Evolutionary conservation across 305 asterid genomes (phyloP), one percentile per base, ranked within the genome.

Genomic region (Striga hermonthica): DNA sequence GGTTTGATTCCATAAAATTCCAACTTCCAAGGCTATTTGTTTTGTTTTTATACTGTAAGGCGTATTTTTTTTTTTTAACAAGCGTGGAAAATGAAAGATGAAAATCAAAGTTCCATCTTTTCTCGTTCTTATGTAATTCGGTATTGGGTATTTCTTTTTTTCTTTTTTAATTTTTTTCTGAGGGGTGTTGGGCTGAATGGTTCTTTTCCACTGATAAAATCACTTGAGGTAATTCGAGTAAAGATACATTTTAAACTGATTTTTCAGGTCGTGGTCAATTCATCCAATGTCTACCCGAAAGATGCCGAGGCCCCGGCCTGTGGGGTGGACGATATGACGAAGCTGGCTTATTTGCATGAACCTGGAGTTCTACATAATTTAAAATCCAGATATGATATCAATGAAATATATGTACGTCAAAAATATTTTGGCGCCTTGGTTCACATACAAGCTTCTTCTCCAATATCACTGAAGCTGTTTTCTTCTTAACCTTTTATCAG

Each of bases 251-350:
- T 39, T 39, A 39, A 39, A 39, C 53, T 14, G 11, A 8, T 55
- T 66, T 62, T 74, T 72, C 89, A 89, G 96, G 86, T 89, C 70
- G 86, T 79, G 76, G 91, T 75, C 14, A 83, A 81, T 75, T 76
- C 86, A 60, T 70, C 91, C 13, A 79, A 79, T 73, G 85, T 80
- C 62, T 85, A 86, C 28, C 84, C 95, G 47, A 89, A 87, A 78
- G 96, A 89, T 78, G 76, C 86, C 6, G 96, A 87, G 74, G 88
- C 92, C 59, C 96, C 96, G 31, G 84, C 91, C 1, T 89, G 91
- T 14, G 96, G 96, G 57, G 96, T 87, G 67, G 96, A 89, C 80
- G 96, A 89, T 71, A 89, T 89, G 96, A 89, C 96, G 56, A 89
- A 87, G 81, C 72, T 89, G 80, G 95, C 96, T 7, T 89, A 89